phyloP scores from a whole-genome alignment of 208 protist species.

The Wallacemonas rigidus region DNA sequence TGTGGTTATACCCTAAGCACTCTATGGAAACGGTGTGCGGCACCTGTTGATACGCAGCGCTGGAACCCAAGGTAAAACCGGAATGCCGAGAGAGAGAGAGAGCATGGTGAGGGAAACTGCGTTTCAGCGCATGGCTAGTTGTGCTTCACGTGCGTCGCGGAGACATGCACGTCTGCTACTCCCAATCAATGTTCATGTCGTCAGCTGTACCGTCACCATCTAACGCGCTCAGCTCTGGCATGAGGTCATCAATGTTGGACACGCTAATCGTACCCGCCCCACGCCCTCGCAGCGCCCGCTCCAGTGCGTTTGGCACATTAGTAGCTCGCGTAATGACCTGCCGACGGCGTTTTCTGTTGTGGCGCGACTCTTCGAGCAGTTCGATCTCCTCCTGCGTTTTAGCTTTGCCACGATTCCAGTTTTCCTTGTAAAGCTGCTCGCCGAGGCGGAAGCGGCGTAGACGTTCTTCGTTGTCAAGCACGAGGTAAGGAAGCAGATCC shows the following conservation, averaged over 20 bases:
- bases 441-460: slow-evolving; percentile 72
- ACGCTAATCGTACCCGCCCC: slow-evolving; percentile 64
- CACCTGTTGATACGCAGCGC: no score
- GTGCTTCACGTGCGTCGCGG: no score
- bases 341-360: slow-evolving; percentile 50
- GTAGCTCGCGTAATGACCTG: slow-evolving; percentile 45
- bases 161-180: background rate
- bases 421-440: slow-evolving; percentile 63
- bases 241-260: slow-evolving; percentile 78
- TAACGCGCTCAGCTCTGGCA: slow-evolving; percentile 62
- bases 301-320: slow-evolving; percentile 57
- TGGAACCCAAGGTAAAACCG: no score
- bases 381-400: slow-evolving; percentile 74
- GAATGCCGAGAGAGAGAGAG: no score
- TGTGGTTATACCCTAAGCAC: no score
- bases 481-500: slow-evolving; percentile 72
- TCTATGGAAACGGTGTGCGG: no score
- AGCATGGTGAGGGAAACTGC: no score
- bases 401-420: slow-evolving; percentile 71
- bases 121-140: no score
- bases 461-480: slow-evolving; percentile 86
- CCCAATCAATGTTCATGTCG: slow-evolving; percentile 49
- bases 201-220: slow-evolving; percentile 43
- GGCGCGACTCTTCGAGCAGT: slow-evolving; percentile 45
- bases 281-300: slow-evolving; percentile 60